A percentile compares a stretch with the other conserved stretches of the same genome.
These are phyloP conservation scores for Bocquillonia castaneifolia DNA, from an alignment of 441 rosid species.

Conservation along the genomic window DNA sequence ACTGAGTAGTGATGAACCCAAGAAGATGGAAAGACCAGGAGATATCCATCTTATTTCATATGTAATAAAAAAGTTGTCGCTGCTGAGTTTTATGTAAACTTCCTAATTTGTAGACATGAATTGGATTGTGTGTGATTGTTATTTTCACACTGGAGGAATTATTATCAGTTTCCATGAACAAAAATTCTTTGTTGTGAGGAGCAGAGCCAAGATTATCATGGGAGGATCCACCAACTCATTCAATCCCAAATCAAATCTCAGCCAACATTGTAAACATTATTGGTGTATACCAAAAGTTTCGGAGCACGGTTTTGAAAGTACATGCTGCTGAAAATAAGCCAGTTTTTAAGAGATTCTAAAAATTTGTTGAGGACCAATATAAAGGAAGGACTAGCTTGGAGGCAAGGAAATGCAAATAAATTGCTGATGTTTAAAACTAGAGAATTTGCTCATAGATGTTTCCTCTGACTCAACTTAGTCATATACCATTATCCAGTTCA, in stretches of 20 bases:
- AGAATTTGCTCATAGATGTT: neutral
- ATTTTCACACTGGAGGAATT: constrained; percentile 4
- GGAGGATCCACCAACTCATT: neutral
- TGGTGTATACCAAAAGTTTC: neutral
- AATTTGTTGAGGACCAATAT: neutral
- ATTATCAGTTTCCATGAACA: constrained; percentile 6
- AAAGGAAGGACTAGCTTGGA: neutral
- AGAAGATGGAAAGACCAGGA: constrained; percentile 20
- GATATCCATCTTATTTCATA: constrained; percentile 25
- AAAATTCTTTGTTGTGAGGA: neutral
- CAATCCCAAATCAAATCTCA: neutral
- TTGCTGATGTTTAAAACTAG: neutral
- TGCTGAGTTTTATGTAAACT: constrained; percentile 21
- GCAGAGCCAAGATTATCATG: neutral
- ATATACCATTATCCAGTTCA: neutral
- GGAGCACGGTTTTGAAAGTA: neutral
- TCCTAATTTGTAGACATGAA: constrained; percentile 16
- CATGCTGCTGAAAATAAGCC: neutral
- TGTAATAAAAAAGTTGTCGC: constrained; percentile 35
- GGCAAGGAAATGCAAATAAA: neutral
- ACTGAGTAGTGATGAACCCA: constrained; percentile 25
- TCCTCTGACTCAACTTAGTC: neutral
- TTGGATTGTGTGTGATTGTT: constrained; percentile 9
- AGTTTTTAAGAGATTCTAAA: neutral
- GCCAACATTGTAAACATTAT: neutral